Conservation (phyloP, 257 asterid species). For the Scutellaria baicalensis region DNA sequence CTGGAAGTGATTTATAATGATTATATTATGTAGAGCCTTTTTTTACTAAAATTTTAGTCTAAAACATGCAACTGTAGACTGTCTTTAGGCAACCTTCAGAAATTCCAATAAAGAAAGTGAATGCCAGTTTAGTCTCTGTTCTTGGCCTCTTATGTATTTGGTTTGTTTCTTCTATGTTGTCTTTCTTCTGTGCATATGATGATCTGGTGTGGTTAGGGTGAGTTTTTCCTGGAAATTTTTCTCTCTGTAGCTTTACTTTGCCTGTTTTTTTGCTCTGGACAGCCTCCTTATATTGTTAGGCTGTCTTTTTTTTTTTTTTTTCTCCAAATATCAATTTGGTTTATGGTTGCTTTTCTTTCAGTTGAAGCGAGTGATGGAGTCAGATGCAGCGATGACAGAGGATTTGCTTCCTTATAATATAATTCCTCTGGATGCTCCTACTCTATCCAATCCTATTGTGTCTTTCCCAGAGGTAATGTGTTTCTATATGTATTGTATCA, state of each 20-base stretch:
- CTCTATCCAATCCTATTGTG: slow-evolving; percentile 58
- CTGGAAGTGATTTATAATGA: neutral
- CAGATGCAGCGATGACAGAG: slow-evolving; percentile 98
- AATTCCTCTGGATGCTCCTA: slow-evolving; percentile 87
- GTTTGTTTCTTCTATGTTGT: neutral
- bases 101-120: neutral
- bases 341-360: slow-evolving; percentile 31
- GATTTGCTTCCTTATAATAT: slow-evolving; percentile 82
- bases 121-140: neutral
- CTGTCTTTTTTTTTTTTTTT: neutral
- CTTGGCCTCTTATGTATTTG: neutral
- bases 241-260: neutral
- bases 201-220: neutral
- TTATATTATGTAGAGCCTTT: neutral
- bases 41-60: neutral
- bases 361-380: slow-evolving; percentile 89
- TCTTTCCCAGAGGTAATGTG: slow-evolving; percentile 71
- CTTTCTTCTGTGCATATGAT: slow-evolving; percentile 2
- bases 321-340: neutral
- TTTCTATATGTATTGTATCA: slow-evolving; percentile 4
- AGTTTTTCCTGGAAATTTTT: neutral
- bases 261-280: neutral
- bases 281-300: neutral
- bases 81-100: neutral
- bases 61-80: neutral